A percentile compares a stretch with the other conserved stretches of the same genome.
Evolutionary conservation across 345 rosid genomes (phyloP).

Genomic region (Gossypium mustelinum): DNA sequence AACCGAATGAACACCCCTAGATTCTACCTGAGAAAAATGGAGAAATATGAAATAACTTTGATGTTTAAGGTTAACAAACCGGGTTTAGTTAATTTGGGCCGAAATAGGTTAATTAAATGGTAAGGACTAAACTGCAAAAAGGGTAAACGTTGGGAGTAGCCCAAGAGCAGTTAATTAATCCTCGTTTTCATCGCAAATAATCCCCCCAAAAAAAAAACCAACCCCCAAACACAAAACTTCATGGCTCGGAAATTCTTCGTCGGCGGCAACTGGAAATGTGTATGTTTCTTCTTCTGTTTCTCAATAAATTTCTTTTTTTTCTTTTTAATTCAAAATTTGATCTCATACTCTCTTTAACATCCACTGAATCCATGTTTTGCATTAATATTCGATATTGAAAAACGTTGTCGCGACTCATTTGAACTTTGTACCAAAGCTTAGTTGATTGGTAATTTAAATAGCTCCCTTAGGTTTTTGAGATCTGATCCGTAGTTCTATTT

Average conservation of each 20-base stretch:
- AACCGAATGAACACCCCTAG: too few species aligned
- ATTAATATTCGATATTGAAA: not conserved
- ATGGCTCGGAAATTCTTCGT: constrained; percentile 71
- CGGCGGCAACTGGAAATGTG: constrained; percentile 92
- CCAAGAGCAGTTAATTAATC: not conserved
- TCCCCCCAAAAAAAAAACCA: not conserved
- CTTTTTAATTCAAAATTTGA: not conserved
- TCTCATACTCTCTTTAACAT: not conserved
- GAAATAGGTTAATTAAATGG: too few species aligned
- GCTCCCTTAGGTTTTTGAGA: not conserved
- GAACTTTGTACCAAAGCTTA: not conserved
- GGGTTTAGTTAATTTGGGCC: too few species aligned
- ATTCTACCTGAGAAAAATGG: not conserved
- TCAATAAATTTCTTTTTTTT: not conserved
- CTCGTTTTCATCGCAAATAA: constrained; percentile 22
- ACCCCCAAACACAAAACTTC: not conserved
- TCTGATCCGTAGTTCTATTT: not conserved
- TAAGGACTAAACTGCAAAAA: too few species aligned
- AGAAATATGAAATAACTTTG: not conserved
- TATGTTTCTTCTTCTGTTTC: constrained; percentile 23
- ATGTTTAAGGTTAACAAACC: not conserved
- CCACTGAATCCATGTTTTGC: not conserved
- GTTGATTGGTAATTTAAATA: not conserved
- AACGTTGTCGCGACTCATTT: not conserved
- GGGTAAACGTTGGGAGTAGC: too few species aligned